Conservation (phyloP, 148 eudicot genomes). For the Fagopyrum esculentum region DNA sequence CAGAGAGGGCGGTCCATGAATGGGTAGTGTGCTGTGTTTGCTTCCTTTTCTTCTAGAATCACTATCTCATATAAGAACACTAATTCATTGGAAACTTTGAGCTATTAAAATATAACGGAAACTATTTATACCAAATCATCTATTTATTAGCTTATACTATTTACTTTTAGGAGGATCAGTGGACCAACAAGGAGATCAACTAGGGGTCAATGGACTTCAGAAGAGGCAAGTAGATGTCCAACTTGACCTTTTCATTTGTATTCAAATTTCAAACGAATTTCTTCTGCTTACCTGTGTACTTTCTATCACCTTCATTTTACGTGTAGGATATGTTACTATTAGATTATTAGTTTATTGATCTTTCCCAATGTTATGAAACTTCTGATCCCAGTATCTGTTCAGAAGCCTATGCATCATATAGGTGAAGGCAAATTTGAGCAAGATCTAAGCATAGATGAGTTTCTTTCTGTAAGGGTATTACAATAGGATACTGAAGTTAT, state of each 20-base stretch:
- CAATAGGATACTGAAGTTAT: neutral
- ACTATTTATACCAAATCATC: neutral
- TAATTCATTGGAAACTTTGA: neutral
- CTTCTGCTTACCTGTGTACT: neutral
- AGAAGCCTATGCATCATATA: neutral
- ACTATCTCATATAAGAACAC: neutral
- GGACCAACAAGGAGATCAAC: constrained; percentile 98
- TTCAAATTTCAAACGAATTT: neutral
- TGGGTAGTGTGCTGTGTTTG: constrained; percentile 39
- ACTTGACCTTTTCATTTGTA: neutral
- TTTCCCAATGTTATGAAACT: neutral
- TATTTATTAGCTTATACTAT: neutral
- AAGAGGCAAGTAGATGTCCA: constrained; percentile 48
- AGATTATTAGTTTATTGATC: neutral
- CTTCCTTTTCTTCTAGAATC: constrained; percentile 1
- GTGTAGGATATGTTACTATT: neutral
- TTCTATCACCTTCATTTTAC: neutral
- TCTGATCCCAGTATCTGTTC: neutral
- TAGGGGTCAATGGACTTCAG: constrained; percentile 94
- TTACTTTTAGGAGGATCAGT: constrained; percentile 67
- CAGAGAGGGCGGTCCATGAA: constrained; percentile 51
- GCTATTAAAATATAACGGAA: neutral
- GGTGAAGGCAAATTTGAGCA: neutral
- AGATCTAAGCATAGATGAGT: too few relatives aligned
- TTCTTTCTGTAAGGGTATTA: neutral